These are phyloP conservation scores for Besnoitia besnoiti DNA, from an alignment of 169 alveolate genomes.

Conservation along the genomic window DNA sequence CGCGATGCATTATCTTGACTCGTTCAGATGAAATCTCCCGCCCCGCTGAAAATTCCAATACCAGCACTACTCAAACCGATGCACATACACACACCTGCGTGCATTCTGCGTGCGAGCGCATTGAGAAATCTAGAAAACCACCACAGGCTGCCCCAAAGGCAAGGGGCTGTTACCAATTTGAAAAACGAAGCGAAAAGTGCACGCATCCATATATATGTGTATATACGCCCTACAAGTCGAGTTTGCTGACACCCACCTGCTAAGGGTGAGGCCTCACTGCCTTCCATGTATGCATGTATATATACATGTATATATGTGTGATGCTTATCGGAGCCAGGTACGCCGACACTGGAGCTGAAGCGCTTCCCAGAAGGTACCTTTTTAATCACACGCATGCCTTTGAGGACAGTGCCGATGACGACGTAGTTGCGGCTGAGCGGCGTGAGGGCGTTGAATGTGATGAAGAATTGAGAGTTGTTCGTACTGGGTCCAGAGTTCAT, in stretches of 20 bases:
- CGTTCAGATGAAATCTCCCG: too few relatives aligned
- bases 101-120: too few relatives aligned
- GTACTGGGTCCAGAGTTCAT: slow-evolving; percentile 51
- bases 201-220: not conserved
- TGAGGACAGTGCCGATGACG: slow-evolving; percentile 70
- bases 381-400: slow-evolving; percentile 66
- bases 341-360: not conserved
- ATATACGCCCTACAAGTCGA: not conserved
- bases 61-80: too few relatives aligned
- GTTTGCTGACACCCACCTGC: not conserved
- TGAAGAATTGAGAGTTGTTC: slow-evolving; percentile 60
- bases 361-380: not conserved
- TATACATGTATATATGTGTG: too few relatives aligned
- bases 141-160: not conserved
- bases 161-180: too few relatives aligned
- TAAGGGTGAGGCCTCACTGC: not conserved
- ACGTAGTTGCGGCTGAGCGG: slow-evolving; percentile 44
- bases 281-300: not conserved
- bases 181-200: not conserved
- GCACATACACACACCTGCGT: too few relatives aligned
- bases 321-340: not conserved
- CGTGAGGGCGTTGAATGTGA: slow-evolving; percentile 55
- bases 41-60: too few relatives aligned
- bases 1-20: too few relatives aligned
- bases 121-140: not conserved